Conservation (phyloP, 1,139 yeast genomes). For the Sugiyamaella grinbergsii region DNA sequence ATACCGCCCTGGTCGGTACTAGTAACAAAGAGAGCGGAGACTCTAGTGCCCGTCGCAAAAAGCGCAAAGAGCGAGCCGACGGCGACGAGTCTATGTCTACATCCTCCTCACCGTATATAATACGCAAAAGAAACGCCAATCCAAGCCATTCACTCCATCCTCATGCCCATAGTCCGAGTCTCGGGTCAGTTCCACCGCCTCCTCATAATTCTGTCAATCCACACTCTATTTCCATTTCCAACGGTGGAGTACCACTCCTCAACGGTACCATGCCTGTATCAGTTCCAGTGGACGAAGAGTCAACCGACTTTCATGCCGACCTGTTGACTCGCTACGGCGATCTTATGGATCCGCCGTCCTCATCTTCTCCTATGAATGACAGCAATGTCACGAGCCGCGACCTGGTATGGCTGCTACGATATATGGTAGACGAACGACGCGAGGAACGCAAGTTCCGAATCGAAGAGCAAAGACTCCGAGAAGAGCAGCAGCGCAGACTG, state of each 20-base stretch:
- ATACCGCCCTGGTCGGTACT: no score
- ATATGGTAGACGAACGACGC: slow-evolving; percentile 4
- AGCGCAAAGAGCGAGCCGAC: background rate
- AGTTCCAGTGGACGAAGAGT: slow-evolving; percentile 4
- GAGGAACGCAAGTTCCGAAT: slow-evolving; percentile 7
- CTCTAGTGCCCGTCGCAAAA: background rate
- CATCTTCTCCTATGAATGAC: slow-evolving; percentile 1
- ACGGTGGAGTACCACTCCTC: background rate
- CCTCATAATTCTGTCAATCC: slow-evolving; percentile 5
- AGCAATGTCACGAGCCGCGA: background rate
- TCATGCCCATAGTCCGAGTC: background rate
- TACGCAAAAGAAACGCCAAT: background rate
- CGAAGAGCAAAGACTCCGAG: slow-evolving; percentile 10
- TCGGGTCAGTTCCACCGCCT: background rate
- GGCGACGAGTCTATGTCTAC: background rate
- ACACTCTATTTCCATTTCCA: background rate
- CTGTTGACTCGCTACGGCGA: slow-evolving; percentile 3
- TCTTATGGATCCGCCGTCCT: background rate
- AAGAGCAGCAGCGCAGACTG: slow-evolving; percentile 13
- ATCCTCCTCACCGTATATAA: background rate
- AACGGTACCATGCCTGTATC: background rate
- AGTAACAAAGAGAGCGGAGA: background rate
- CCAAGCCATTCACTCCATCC: background rate
- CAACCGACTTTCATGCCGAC: slow-evolving; percentile 4
- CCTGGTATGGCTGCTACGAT: slow-evolving; percentile 7